phyloP scores from a whole-genome alignment of 805 yeast genomes.

The Myxozyma vanderwaltii region DNA sequence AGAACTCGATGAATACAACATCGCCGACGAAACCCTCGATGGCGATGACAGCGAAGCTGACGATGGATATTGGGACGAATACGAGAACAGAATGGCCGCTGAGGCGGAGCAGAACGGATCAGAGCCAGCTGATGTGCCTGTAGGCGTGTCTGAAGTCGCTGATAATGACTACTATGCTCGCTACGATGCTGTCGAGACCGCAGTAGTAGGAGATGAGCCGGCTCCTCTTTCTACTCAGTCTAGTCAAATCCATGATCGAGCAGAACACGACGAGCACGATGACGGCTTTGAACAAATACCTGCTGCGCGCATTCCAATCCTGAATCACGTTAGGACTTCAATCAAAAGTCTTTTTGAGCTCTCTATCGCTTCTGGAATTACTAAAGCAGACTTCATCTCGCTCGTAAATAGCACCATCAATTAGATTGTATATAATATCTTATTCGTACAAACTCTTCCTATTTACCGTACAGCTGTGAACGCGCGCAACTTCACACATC shows the following conservation, averaged over 20 bases:
- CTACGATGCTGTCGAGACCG: slow-evolving; percentile 34
- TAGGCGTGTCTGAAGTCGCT: slow-evolving; percentile 2
- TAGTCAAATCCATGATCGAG: no score
- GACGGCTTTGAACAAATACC: not conserved
- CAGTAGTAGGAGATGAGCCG: slow-evolving; percentile 20
- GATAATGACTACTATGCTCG: slow-evolving; percentile 28
- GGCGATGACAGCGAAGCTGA: slow-evolving; percentile 24
- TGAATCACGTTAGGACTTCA: slow-evolving; percentile 7
- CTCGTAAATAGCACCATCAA: not conserved
- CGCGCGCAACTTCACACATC: no score
- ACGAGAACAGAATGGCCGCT: slow-evolving; percentile 22
- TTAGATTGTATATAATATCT: not conserved
- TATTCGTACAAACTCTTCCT: no score
- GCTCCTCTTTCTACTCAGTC: not conserved
- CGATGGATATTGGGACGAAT: slow-evolving; percentile 31
- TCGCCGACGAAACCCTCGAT: slow-evolving; percentile 2
- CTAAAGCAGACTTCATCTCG: slow-evolving; percentile 11
- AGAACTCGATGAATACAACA: not conserved
- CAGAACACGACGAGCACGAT: no score
- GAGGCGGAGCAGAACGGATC: slow-evolving; percentile 25
- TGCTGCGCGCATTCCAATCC: not conserved
- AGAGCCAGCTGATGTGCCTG: slow-evolving; percentile 1
- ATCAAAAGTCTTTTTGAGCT: slow-evolving; percentile 17
- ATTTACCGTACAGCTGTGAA: no score
- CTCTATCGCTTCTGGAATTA: slow-evolving; percentile 10